phyloP scores from a whole-genome alignment of 208 protist species.

The Tritrichomonas foetus region DNA sequence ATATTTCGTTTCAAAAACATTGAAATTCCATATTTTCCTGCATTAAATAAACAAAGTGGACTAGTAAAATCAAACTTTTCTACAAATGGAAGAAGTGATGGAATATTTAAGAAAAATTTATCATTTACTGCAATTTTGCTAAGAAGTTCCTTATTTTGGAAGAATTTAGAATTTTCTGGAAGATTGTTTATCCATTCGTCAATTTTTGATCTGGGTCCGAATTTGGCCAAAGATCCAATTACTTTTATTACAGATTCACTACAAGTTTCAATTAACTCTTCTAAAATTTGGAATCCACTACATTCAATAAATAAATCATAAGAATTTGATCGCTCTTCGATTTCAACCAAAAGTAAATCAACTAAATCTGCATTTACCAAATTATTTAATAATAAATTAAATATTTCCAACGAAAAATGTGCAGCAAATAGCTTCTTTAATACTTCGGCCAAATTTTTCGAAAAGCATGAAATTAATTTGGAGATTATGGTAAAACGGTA shows the following conservation, averaged over 20 bases:
- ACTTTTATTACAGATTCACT: no score
- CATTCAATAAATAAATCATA: neutral
- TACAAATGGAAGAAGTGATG: neutral
- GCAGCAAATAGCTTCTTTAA: neutral
- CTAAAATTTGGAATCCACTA: neutral
- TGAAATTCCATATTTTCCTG: neutral
- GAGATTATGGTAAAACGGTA: neutral
- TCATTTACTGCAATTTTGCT: neutral
- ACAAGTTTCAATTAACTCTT: no score
- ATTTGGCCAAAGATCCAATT: neutral
- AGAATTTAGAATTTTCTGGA: neutral
- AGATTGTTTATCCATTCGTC: neutral
- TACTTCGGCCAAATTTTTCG: neutral
- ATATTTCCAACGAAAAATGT: neutral
- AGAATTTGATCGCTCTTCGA: neutral
- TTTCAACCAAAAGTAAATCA: neutral
- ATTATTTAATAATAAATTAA: neutral
- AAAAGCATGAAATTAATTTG: neutral
- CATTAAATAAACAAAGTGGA: neutral
- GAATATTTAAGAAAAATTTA: neutral
- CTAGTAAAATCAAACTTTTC: neutral
- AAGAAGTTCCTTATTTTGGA: neutral
- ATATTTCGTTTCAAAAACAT: neutral
- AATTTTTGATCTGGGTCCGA: neutral
- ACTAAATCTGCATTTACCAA: neutral